Base-by-base conservation (phyloP, 306 rosid species). In the Cucurbita ficifolia region DNA sequence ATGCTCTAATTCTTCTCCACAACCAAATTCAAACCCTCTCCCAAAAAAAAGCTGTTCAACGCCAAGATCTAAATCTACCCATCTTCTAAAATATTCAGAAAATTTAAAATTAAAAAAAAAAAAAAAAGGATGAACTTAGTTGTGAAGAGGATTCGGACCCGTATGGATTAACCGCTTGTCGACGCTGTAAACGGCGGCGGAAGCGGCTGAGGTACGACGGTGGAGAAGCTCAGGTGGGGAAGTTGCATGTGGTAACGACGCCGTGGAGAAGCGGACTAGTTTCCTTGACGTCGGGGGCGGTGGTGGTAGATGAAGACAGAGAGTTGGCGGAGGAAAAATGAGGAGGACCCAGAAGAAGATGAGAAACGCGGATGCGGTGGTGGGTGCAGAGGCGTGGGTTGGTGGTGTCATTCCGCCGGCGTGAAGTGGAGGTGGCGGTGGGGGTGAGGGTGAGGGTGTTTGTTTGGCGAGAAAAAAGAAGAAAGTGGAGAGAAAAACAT, bases 81-180 rank as follows among this genome's bases (percentile, higher is more conserved):
- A 29, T 59, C 4, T 54, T 54, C 59, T 59, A 59, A 59, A 58
- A 59, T 29, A 29, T 59, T 61, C 6, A 35, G 22, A 67, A 40
- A 5, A 10, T 8, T 6, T 6, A 24, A 69, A 48, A 69, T 22
- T 14, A 69, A 49, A 29, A 8, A 12, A 24, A 69, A 46, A 69
- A 46, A 29, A 69, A 49, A 29, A 8, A 8, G 6, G 16, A 29
- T 29, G 21, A 14, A 76, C 86, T 85, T 65, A 90, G 86, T 90
- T 92, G 78, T 92, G 96, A 81, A 92, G 98, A 79, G 98, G 98
- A 65, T 92, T 92, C 65, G 96, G 96, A 82, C 96, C 98, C 0
- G 96, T 92, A 62, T 86, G 98, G 80, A 92, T 83, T 75, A 69
- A 1, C 81, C 98, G 86, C 76, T 90, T 88, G 16, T 87, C 88